Conservation (phyloP, 805 yeast species). For the Barnettozyma populi region DNA sequence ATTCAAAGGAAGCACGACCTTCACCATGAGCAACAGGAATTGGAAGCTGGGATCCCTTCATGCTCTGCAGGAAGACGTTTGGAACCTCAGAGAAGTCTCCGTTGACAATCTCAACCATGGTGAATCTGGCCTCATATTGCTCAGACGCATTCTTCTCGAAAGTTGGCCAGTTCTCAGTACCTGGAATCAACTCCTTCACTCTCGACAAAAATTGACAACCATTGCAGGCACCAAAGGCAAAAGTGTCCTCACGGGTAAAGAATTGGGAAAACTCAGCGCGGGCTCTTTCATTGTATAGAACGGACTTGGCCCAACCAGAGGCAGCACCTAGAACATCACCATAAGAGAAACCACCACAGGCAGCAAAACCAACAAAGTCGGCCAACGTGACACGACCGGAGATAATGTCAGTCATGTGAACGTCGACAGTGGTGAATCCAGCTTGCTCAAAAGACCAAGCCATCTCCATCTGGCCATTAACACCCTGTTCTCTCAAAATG, state of each 20-base stretch:
- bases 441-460: constrained; percentile 95
- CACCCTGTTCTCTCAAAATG: constrained; percentile 96
- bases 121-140: constrained; percentile 94
- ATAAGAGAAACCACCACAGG: constrained; percentile 98
- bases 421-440: constrained; percentile 91
- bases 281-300: constrained; percentile 73
- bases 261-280: constrained; percentile 72
- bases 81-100: constrained; percentile 33
- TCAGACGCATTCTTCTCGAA: constrained; percentile 89
- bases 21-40: constrained; percentile 99
- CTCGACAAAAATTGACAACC: constrained; percentile 96
- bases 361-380: constrained; percentile 89
- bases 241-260: constrained; percentile 87
- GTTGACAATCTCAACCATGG: constrained; percentile 75
- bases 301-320: constrained; percentile 98
- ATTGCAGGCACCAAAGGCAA: constrained; percentile 97
- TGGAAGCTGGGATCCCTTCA: constrained; percentile 92
- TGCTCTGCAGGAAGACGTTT: constrained; percentile 73
- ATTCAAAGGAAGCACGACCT: constrained; percentile 77
- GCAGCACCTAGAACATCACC: constrained; percentile 99
- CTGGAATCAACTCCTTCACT: constrained; percentile 83
- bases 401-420: constrained; percentile 91
- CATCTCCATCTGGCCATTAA: constrained; percentile 97
- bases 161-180: constrained; percentile 92
- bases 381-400: constrained; percentile 65